Evolutionary conservation across 208 protist genomes (phyloP), one percentile per base, ranked within the genome.

Genomic region (Tritrichomonas musculus): DNA sequence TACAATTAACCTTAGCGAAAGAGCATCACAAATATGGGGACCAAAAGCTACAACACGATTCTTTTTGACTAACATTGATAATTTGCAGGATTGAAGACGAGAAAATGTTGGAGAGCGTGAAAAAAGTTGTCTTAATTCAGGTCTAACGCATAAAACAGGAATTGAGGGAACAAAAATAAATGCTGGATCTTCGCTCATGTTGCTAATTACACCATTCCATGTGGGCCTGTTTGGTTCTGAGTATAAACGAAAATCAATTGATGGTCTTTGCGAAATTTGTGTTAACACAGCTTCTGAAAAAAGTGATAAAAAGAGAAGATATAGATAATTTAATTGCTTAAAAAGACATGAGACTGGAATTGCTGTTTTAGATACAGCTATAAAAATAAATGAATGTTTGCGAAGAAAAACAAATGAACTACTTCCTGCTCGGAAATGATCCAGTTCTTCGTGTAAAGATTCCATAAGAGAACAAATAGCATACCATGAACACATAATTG

Each of bases 131-230:
- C 77, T 41, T 11, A 53, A 22, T 5, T 88, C 77, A 1, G 13
- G 41, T 44, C 47, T 13, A 13, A 53, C 39, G 39, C 57, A 27
- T 39, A 30, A 88, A 20, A 88, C 77, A 13, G 77, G 77, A 39
- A 88, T 49, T 57, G 77, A 88, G 0, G 77, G 77, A 57, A 47
- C 77, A 36, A 88, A 88, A 27, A 88, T 88, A 39, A 88, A 88
- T 27, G 77, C 77, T 39, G 77, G 77, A 39, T 88, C 77, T 88
- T 88, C 77, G 36, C 77, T 57, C 77, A 88, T 88, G 39, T 88
- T 88, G 39, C 57, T 88, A 17, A 88, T 47, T 57, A 88, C 77
- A 33, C 77, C 77, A 88, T 88, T 47, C 77, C 77, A 88, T 0
- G 77, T 47, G 13, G 77, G 77, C 25, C 77, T 49, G 8, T 41